phyloP scores from a whole-genome alignment of 495 filamentous ascomycete species.

The Thermothielavioides terrestris region DNA sequence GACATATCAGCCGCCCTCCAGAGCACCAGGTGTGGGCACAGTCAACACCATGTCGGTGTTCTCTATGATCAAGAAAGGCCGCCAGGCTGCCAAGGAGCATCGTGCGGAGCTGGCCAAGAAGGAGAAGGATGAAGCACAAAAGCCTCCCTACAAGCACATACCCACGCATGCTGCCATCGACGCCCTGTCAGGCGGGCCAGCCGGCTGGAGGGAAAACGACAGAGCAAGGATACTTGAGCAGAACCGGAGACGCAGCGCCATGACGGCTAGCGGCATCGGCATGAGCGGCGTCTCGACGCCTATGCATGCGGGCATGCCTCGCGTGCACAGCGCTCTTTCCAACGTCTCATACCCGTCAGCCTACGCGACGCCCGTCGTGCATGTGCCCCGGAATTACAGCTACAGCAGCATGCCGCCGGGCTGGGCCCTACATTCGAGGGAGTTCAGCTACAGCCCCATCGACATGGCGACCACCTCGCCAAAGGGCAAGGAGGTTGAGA shows the following conservation, averaged over 20 bases:
- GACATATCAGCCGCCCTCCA: not conserved
- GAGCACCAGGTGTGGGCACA: no score
- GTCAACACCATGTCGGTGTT: conserved; percentile 42
- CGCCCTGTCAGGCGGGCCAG: conserved; percentile 45
- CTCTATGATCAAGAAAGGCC: conserved; percentile 39
- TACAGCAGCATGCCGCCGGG: conserved; percentile 30
- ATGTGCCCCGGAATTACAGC: conserved; percentile 35
- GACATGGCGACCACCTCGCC: conserved; percentile 5
- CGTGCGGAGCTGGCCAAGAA: conserved; percentile 36
- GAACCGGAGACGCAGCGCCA: conserved; percentile 35
- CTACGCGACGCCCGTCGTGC: conserved; percentile 33
- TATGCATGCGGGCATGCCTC: conserved; percentile 26
- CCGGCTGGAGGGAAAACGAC: conserved; percentile 38
- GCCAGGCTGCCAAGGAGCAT: conserved; percentile 44
- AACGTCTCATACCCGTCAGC: conserved; percentile 35
- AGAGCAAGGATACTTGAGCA: conserved; percentile 34
- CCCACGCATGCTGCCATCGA: conserved; percentile 50
- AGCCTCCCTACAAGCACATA: conserved; percentile 46
- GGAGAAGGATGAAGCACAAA: conserved; percentile 31
- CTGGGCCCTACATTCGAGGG: conserved; percentile 16
- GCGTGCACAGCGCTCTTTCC: conserved; percentile 35
- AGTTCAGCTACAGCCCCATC: conserved; percentile 17
- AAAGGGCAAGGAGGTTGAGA: conserved; percentile 31
- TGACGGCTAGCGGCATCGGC: conserved; percentile 25
- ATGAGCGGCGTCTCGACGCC: conserved; percentile 25